Base-by-base conservation (phyloP, 164 flowering plant genomes). In the Liquidambar formosana region DNA sequence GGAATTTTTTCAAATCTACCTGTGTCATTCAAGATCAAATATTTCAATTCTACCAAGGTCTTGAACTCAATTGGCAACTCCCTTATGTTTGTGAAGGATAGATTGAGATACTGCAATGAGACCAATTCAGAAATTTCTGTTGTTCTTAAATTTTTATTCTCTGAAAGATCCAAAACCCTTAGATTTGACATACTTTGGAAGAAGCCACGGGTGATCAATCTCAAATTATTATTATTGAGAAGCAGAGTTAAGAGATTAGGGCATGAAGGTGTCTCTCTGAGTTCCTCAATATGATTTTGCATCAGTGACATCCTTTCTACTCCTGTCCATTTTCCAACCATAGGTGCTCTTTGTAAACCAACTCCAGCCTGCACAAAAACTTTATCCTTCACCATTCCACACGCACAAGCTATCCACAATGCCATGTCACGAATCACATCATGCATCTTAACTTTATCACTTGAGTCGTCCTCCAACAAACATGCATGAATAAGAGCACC, bases 351-450 rank as follows among this genome's bases (percentile, higher is more conserved):
- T 8, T 10, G 38, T 19, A 43, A 61, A 18, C 46, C 25, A 41
- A 43, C 46, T 3, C 48, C 25, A 0, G 12, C 48, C 8, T 38
- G 64, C 23, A 61, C 48, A 6, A 61, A 10, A 61, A 38, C 28
- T 23, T 6, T 41, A 1, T 61, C 15, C 23, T 18, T 61, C 4
- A 43, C 38, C 3, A 1, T 12, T 19, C 47, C 64, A 5, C 22
- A 61, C 18, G 1, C 47, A 43, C 25, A n/a, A 38, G 23, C 64
- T n/a, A 61, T 61, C 64, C 64, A 61, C 1, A 61, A 13, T 8
- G 64, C 48, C 61, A 58, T 58, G 19, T 58, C 44, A 14, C 61
- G 61, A 14, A 58, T 58, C 16, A 58, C 6, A 38, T 61, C 16
- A n/a, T 61, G 64, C 64, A 38, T 61, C 25, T 61, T 38, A 18